phyloP scores from a whole-genome alignment of 2,329 filamentous ascomycete genomes.

The Cladosporium phlei region DNA sequence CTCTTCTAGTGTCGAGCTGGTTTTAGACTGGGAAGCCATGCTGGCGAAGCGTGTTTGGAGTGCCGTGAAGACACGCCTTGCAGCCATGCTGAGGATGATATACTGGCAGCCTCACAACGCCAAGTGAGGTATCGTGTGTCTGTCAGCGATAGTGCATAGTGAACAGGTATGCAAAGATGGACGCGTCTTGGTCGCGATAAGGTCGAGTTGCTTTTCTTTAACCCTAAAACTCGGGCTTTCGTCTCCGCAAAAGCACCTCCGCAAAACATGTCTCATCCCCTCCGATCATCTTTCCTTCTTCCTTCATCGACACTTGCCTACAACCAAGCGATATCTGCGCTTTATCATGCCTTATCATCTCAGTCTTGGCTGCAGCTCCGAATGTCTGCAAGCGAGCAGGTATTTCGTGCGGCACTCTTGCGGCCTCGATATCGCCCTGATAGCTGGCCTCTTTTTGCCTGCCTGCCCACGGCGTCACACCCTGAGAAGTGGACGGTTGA shows the following conservation, averaged over 20 bases:
- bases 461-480: too few relatives aligned
- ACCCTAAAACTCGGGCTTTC: background rate
- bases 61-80: background rate
- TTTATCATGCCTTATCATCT: background rate
- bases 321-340: too few relatives aligned
- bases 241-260: background rate
- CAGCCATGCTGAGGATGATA: background rate
- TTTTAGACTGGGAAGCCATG: background rate
- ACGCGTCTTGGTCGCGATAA: constrained; percentile 3
- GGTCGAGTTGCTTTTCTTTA: constrained; percentile 2
- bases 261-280: background rate
- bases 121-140: too few relatives aligned
- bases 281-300: background rate
- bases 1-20: background rate
- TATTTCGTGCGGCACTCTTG: too few relatives aligned
- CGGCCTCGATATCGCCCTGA: too few relatives aligned
- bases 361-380: background rate
- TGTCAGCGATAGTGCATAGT: background rate
- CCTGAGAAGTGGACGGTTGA: too few relatives aligned
- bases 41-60: constrained; percentile 1
- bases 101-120: background rate
- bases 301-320: background rate
- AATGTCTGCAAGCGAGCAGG: background rate
- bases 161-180: background rate
- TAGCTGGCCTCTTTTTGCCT: too few relatives aligned